Evolutionary conservation across 2,329 filamentous ascomycete species (phyloP).

Genomic region (Xylaria arbuscula): DNA sequence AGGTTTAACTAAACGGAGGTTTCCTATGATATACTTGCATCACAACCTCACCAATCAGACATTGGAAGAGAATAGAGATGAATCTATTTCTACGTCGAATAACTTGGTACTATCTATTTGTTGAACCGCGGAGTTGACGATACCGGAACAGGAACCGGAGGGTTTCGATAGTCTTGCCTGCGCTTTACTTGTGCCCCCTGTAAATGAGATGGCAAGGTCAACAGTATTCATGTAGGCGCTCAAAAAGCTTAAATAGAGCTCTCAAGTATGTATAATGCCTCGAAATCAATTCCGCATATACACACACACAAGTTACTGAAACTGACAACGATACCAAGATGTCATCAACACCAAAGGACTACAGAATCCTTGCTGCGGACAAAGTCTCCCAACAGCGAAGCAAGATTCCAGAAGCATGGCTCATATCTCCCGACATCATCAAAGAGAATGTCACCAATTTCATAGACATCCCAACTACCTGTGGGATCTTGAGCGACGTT

Average conservation of each 20-base stretch:
- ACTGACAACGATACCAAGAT: constrained; percentile 22
- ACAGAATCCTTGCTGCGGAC: constrained; percentile 38
- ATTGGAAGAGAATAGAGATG: not conserved
- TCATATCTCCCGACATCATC: constrained; percentile 26
- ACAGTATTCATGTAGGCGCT: not conserved
- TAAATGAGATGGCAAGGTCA: not conserved
- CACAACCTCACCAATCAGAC: not conserved
- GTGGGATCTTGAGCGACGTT: constrained; percentile 28
- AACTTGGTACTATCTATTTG: not conserved
- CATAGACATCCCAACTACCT: constrained; percentile 39
- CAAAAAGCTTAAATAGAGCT: not conserved
- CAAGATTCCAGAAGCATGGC: constrained; percentile 43
- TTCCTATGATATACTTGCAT: not conserved
- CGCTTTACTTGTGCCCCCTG: not conserved
- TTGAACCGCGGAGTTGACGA: no score
- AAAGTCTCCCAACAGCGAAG: constrained; percentile 38
- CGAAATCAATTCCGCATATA: not conserved
- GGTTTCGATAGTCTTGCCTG: not conserved
- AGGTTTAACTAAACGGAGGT: not conserved
- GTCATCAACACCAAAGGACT: constrained; percentile 33
- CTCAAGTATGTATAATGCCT: not conserved
- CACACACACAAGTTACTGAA: not conserved
- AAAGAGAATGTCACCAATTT: constrained; percentile 33
- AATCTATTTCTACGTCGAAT: not conserved
- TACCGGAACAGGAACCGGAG: not conserved